A percentile compares a stretch with the other conserved stretches of the same genome.
Conservation (phyloP, 2,329 filamentous ascomycete genomes). For the Diplodia mutila region DNA sequence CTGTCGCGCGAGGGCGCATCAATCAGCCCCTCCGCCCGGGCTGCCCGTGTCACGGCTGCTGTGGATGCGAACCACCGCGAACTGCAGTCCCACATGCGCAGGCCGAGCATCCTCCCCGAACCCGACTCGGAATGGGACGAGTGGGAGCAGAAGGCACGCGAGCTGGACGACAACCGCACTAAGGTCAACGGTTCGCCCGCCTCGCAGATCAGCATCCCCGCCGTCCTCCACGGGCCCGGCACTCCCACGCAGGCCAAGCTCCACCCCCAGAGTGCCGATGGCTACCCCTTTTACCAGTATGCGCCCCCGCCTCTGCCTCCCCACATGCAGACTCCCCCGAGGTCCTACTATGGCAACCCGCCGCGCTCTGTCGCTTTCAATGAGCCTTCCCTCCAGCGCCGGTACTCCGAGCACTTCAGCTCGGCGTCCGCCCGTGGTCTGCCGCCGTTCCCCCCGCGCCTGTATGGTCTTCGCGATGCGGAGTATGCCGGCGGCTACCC, state of each 20-base stretch:
- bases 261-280: not conserved
- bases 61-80: slow-evolving; percentile 9
- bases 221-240: slow-evolving; percentile 9
- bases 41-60: not conserved
- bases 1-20: not conserved
- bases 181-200: slow-evolving; percentile 14
- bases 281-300: slow-evolving; percentile 13
- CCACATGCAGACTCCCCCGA: not conserved
- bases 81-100: not conserved
- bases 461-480: slow-evolving; percentile 5
- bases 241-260: slow-evolving; percentile 12
- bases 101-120: slow-evolving; percentile 11
- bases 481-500: not conserved
- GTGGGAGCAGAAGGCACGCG: slow-evolving; percentile 18
- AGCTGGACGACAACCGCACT: slow-evolving; percentile 1
- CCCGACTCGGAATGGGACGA: slow-evolving; percentile 12
- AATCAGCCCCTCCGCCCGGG: not conserved
- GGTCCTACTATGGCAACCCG: slow-evolving; percentile 1
- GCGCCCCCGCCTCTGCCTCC: slow-evolving; percentile 10
- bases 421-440: not conserved
- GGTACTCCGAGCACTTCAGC: slow-evolving; percentile 16
- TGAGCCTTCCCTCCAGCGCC: not conserved
- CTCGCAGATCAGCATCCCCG: slow-evolving; percentile 9
- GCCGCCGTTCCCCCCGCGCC: slow-evolving; percentile 2
- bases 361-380: slow-evolving; percentile 1